Base-by-base conservation (phyloP, 176 grass and related monocot species). In the Avena eriantha region DNA sequence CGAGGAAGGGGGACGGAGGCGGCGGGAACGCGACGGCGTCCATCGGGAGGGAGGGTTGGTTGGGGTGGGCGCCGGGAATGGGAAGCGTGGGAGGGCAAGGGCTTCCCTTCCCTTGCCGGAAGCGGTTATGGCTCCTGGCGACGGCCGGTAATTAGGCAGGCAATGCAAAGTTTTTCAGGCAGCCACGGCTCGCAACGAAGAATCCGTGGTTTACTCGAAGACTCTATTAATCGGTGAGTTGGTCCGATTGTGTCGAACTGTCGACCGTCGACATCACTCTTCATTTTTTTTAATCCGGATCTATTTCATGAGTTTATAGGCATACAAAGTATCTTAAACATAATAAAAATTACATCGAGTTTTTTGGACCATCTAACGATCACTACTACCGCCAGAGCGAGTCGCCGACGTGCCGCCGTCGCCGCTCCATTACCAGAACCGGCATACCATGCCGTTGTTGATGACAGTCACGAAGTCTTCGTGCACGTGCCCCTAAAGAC, bases 1-100 rank as follows among this genome's bases (percentile, higher is more conserved):
- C 79, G 83, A 83, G 79, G 86, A 89, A 89, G 15, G 87, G 90
- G 15, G 74, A 35, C 56, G 90, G 86, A 1, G 90, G 90, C 55
- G 86, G 90, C 15, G 86, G 90, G 86, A 92, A 92, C 73, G 90
- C 83, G 56, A 89, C 79, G 65, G 86, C 83, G 79, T 89, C 87
- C 90, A 92, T 89, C 55, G 75, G 65, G 22, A 22, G 7, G 43
- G 10, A 22, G 7, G 43, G 10, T 39, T 39, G 80, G 57, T 57
- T 78, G 67, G 26, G 18, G n/a, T 13, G 39, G 65, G 53, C 76
- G 76, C 53, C 76, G 33, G 76, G 76, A 58, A 77, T 36, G 31
- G 76, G 10, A 77, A 36, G 33, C 29, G 75, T 67, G 64, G 64
- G 63, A 66, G 29, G 29, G 29, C 29, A 29, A 29, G 29, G 29